These are phyloP conservation scores for Pascua guehoae DNA, from an alignment of 1,284 basidiomycete species.

Conservation along the genomic window DNA sequence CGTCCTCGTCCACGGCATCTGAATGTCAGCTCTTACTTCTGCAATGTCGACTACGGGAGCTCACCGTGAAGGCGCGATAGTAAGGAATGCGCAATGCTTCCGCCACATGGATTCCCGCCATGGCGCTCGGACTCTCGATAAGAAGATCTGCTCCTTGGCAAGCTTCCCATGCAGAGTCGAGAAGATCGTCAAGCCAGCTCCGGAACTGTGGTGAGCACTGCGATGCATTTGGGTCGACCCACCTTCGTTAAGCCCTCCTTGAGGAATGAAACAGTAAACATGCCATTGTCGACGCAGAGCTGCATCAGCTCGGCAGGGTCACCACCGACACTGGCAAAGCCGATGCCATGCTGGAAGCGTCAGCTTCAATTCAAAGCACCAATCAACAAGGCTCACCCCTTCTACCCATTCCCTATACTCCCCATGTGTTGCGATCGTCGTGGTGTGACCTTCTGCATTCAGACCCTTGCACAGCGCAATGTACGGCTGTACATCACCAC, in stretches of 20 bases:
- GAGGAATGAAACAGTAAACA: conserved; percentile 89
- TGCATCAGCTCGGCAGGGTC: conserved; percentile 67
- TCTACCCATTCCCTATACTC: conserved; percentile 62
- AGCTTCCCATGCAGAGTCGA: conserved; percentile 65
- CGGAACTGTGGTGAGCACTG: conserved; percentile 56
- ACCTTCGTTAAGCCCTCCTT: conserved; percentile 86
- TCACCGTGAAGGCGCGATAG: conserved; percentile 62
- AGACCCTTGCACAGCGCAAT: conserved; percentile 61
- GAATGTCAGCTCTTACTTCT: not conserved
- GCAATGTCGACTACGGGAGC: not conserved
- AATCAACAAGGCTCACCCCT: conserved; percentile 56
- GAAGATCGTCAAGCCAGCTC: conserved; percentile 70
- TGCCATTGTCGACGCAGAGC: conserved; percentile 87
- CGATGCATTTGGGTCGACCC: conserved; percentile 8
- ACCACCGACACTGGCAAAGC: conserved; percentile 82
- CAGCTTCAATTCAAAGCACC: not conserved
- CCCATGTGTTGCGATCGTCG: conserved; percentile 59
- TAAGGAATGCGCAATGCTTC: conserved; percentile 69
- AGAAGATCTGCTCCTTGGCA: conserved; percentile 71
- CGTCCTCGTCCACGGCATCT: conserved; percentile 67
- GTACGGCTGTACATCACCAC: conserved; percentile 55
- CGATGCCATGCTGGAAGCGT: conserved; percentile 71
- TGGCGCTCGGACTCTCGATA: conserved; percentile 63
- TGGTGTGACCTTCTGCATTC: conserved; percentile 57
- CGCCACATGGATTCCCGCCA: conserved; percentile 77